These are phyloP conservation scores for Metrosideros polymorpha DNA, from an alignment of 441 rosid species.

Conservation along the genomic window DNA sequence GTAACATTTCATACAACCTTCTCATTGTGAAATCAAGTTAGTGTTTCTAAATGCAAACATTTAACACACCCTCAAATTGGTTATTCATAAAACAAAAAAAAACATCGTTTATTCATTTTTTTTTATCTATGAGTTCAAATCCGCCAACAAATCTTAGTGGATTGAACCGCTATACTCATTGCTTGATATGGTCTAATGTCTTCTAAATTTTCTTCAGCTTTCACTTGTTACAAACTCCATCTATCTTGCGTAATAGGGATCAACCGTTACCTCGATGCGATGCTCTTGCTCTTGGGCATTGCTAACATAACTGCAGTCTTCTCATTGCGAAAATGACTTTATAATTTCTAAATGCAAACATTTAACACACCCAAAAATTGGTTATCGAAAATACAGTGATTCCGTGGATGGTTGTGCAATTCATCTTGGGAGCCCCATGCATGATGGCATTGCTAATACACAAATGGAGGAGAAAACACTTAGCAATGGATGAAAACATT, in stretches of 20 bases:
- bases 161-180: neutral
- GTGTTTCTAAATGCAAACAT: neutral
- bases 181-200: neutral
- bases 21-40: neutral
- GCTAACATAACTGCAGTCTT: neutral
- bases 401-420: neutral
- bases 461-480: neutral
- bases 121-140: too few relatives aligned
- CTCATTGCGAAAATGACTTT: neutral
- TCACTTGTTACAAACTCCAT: rapidly evolving
- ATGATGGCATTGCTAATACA: neutral
- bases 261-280: rapidly evolving
- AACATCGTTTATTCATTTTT: neutral
- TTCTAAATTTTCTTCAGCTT: neutral
- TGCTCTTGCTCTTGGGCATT: rapidly evolving
- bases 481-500: neutral
- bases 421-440: neutral
- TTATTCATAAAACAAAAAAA: neutral
- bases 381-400: neutral
- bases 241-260: rapidly evolving
- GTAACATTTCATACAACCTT: too few relatives aligned
- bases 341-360: neutral
- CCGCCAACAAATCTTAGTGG: too few relatives aligned
- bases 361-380: neutral
- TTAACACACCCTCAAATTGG: rapidly evolving